Percentiles rank a stretch among this genome's conserved stretches.
Conservation (phyloP, 164 flowering plant species). For the Malania oleifera region DNA sequence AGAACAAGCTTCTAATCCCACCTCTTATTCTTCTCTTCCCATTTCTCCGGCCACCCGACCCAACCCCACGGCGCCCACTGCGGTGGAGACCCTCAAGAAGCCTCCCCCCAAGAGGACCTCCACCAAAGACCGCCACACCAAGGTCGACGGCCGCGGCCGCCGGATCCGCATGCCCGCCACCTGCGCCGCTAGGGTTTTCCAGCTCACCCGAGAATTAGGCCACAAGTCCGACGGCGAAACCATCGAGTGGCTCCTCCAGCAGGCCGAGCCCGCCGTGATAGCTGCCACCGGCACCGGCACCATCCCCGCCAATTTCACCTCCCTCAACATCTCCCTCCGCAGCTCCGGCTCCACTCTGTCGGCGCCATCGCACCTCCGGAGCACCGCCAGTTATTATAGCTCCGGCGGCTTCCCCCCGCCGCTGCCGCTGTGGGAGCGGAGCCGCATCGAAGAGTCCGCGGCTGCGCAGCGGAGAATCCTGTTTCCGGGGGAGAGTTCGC, state of each 20-base stretch:
- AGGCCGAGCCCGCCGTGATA: constrained; percentile 79
- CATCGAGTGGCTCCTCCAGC: constrained; percentile 77
- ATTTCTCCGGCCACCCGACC: constrained; percentile 19
- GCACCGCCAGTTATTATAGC: constrained; percentile 24
- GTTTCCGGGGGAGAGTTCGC: constrained; percentile 21
- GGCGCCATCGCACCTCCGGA: constrained; percentile 43
- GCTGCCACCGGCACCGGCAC: constrained; percentile 91
- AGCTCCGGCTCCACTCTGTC: constrained; percentile 59
- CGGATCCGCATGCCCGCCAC: constrained; percentile 86
- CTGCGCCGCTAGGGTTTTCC: constrained; percentile 83
- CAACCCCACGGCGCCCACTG: constrained; percentile 3
- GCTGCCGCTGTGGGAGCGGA: constrained; percentile 30
- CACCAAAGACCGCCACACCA: constrained; percentile 75
- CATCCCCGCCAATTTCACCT: constrained; percentile 75
- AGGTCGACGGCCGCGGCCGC: constrained; percentile 81
- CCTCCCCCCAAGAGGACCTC: constrained; percentile 53
- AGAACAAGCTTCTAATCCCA: no score
- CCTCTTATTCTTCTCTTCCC: no score
- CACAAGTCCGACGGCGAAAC: constrained; percentile 83
- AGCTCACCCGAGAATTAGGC: constrained; percentile 65
- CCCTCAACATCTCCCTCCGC: constrained; percentile 63
- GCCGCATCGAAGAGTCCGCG: constrained; percentile 19
- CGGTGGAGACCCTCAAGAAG: constrained; percentile 28
- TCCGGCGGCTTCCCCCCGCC: constrained; percentile 23
- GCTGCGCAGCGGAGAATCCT: constrained; percentile 24